Percentiles rank a stretch among this genome's conserved stretches.
Evolutionary conservation across 1,139 yeast species (phyloP).

Genomic region (Blastobotrys petasosporus): DNA sequence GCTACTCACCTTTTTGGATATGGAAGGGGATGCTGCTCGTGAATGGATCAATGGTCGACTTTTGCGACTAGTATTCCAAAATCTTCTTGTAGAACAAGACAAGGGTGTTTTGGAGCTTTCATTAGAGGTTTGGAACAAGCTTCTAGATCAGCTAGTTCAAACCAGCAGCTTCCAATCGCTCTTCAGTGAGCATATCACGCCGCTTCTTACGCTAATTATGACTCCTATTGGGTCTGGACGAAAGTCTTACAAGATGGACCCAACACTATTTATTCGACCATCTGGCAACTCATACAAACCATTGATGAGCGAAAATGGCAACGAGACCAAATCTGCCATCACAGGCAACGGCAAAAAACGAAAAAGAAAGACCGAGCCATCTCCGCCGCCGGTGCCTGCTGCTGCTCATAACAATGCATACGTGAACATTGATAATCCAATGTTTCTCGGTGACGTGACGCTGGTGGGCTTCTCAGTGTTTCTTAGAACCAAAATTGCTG

Average conservation of each 20-base stretch:
- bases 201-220: slow-evolving; percentile 66
- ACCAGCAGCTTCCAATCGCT: slow-evolving; percentile 27
- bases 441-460: slow-evolving; percentile 85
- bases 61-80: slow-evolving; percentile 76
- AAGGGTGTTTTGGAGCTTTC: slow-evolving; percentile 63
- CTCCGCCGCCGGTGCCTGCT: slow-evolving; percentile 1
- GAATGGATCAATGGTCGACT: slow-evolving; percentile 74
- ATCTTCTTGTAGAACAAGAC: slow-evolving; percentile 83
- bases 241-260: slow-evolving; percentile 79
- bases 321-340: neutral
- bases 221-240: slow-evolving; percentile 95
- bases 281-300: slow-evolving; percentile 52
- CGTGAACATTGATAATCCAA: slow-evolving; percentile 87
- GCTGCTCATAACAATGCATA: slow-evolving; percentile 20
- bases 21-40: slow-evolving; percentile 46
- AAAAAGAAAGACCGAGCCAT: slow-evolving; percentile 22
- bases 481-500: slow-evolving; percentile 67
- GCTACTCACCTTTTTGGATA: slow-evolving; percentile 65
- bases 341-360: slow-evolving; percentile 25
- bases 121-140: slow-evolving; percentile 51
- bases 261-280: slow-evolving; percentile 67
- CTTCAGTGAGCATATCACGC: slow-evolving; percentile 45
- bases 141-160: slow-evolving; percentile 44
- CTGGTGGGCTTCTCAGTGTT: slow-evolving; percentile 73
- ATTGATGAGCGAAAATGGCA: slow-evolving; percentile 17